Conservation (phyloP, 768 basidiomycete species). For the Leucocoprinus leucothites region DNA sequence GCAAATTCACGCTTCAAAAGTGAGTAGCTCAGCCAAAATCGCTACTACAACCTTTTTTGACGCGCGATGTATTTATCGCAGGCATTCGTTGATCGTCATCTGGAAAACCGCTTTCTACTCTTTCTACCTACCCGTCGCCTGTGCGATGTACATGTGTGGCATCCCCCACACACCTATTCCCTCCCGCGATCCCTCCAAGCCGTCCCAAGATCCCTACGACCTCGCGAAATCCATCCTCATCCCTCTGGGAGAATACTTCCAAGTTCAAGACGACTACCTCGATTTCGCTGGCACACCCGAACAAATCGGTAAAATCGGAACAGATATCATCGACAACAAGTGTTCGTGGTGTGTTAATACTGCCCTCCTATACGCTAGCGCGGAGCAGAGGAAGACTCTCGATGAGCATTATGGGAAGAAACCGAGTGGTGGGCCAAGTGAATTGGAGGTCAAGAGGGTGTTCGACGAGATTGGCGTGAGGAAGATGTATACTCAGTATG, state of each 20-base stretch:
- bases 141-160: constrained; percentile 79
- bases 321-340: constrained; percentile 98
- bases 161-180: constrained; percentile 46
- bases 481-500: constrained; percentile 71
- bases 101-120: constrained; percentile 99
- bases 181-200: constrained; percentile 19
- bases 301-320: constrained; percentile 94
- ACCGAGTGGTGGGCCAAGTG: constrained; percentile 50
- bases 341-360: constrained; percentile 96
- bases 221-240: constrained; percentile 79
- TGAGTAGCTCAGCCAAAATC: constrained; percentile 30
- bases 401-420: constrained; percentile 52
- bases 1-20: constrained; percentile 86
- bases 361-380: constrained; percentile 58
- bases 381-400: constrained; percentile 56
- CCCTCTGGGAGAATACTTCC: constrained; percentile 97
- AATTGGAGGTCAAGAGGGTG: constrained; percentile 45
- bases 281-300: constrained; percentile 91
- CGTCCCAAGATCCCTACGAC: constrained; percentile 44
- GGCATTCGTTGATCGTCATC: constrained; percentile 88
- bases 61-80: too few relatives aligned
- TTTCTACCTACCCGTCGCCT: constrained; percentile 97
- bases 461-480: constrained; percentile 71
- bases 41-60: not conserved
- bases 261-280: constrained; percentile 96